These are phyloP conservation scores for Fusarium liriodendri DNA, from an alignment of 2,329 filamentous ascomycete genomes.

Conservation along the genomic window DNA sequence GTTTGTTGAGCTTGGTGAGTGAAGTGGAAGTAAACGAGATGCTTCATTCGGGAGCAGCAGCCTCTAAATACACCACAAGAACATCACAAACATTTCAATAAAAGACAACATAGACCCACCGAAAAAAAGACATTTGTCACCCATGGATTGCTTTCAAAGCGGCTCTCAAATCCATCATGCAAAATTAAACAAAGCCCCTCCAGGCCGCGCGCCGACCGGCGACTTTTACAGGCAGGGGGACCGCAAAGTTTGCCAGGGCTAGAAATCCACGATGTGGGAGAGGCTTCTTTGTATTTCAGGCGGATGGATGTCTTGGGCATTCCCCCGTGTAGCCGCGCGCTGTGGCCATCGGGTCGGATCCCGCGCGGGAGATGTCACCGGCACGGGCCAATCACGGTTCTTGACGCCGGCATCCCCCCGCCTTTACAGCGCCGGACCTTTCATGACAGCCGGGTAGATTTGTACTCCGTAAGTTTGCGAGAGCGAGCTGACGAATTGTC, in stretches of 20 bases:
- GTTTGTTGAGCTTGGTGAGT: background rate
- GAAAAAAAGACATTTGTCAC: background rate
- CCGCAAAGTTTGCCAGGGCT: background rate
- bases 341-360: background rate
- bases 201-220: background rate
- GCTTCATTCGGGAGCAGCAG: background rate
- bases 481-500: background rate
- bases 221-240: background rate
- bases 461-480: background rate
- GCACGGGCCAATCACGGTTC: background rate
- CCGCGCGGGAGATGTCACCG: background rate
- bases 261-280: background rate
- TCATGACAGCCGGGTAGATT: background rate
- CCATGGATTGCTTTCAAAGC: slow-evolving; percentile 6
- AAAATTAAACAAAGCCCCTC: background rate
- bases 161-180: background rate
- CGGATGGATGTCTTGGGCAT: background rate
- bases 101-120: background rate
- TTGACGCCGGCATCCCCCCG: slow-evolving; percentile 4
- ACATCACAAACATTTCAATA: background rate
- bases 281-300: background rate
- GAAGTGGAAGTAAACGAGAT: background rate
- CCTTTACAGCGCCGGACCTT: background rate
- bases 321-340: slow-evolving; percentile 8
- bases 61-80: background rate